Conservation (phyloP, 768 basidiomycete genomes). For the Hypsizygus marmoreus region DNA sequence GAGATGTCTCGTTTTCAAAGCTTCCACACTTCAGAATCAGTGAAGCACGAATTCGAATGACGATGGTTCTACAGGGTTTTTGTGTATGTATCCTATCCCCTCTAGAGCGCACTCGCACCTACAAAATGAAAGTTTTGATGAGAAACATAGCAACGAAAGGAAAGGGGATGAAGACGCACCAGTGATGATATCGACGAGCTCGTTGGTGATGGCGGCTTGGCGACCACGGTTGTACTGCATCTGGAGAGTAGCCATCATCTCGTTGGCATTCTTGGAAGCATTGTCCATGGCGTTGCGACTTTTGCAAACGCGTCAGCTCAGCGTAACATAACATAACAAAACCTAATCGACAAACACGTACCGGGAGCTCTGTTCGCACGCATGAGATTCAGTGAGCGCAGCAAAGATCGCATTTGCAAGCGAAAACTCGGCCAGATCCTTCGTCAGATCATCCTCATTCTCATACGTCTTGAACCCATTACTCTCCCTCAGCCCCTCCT, state of each 20-base stretch:
- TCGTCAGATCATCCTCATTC: conserved; percentile 95
- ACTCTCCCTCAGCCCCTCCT: conserved; percentile 78
- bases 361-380: conserved; percentile 93
- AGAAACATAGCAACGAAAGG: background rate
- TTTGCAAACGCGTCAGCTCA: conserved; percentile 8
- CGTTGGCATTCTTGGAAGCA: conserved; percentile 95
- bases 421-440: conserved; percentile 92
- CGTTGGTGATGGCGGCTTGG: conserved; percentile 96
- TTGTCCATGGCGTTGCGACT: conserved; percentile 99
- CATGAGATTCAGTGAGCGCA: conserved; percentile 92
- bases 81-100: conserved; percentile 9
- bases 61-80: conserved; percentile 14
- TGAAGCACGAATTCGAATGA: conserved; percentile 5
- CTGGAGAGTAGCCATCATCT: conserved; percentile 87
- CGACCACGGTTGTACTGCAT: conserved; percentile 99
- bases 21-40: background rate
- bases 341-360: conserved; percentile 36
- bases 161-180: conserved; percentile 47
- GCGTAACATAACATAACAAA: no score
- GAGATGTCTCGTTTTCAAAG: background rate
- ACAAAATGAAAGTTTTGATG: background rate
- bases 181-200: conserved; percentile 90
- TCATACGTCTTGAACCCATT: conserved; percentile 94
- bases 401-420: conserved; percentile 96
- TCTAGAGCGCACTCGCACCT: conserved; percentile 50